A percentile compares a stretch with the other conserved stretches of the same genome.
Conservation (phyloP, 129 eudicot species). For the Saposhnikovia divaricata region DNA sequence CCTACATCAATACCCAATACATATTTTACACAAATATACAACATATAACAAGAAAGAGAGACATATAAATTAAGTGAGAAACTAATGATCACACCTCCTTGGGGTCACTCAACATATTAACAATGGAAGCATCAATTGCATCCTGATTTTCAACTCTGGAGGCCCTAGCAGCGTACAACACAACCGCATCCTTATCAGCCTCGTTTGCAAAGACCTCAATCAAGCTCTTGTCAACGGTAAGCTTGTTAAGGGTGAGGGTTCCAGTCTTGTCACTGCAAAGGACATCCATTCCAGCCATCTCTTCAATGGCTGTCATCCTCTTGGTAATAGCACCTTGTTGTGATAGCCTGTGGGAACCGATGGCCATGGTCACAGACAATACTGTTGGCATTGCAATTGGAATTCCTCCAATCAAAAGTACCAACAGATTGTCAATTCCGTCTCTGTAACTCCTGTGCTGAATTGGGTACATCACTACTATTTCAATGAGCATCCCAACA, state of each 20-base stretch:
- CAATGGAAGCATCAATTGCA: conserved; percentile 85
- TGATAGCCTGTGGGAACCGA: conserved; percentile 77
- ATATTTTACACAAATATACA: not conserved
- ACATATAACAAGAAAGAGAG: not conserved
- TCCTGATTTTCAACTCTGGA: conserved; percentile 84
- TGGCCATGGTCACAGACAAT: conserved; percentile 92
- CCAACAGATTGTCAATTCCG: conserved; percentile 76
- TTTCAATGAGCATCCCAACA: conserved; percentile 63
- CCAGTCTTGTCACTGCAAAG: conserved; percentile 95
- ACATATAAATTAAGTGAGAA: not conserved
- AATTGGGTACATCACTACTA: conserved; percentile 64
- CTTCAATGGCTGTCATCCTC: conserved; percentile 96
- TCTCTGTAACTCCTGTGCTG: conserved; percentile 66
- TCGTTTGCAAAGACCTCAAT: conserved; percentile 60
- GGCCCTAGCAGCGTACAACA: conserved; percentile 68
- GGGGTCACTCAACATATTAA: conserved; percentile 59
- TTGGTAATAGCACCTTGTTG: conserved; percentile 92
- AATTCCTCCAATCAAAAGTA: conserved; percentile 83
- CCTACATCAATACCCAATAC: conserved; percentile 22
- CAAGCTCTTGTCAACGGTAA: conserved; percentile 61
- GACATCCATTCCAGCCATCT: conserved; percentile 97
- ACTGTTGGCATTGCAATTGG: conserved; percentile 99
- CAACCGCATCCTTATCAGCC: conserved; percentile 42
- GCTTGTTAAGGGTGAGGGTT: conserved; percentile 91
- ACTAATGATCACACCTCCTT: conserved; percentile 49